Base-by-base conservation (phyloP, 2,329 filamentous ascomycete genomes). In the Cladorrhinum sp. region DNA sequence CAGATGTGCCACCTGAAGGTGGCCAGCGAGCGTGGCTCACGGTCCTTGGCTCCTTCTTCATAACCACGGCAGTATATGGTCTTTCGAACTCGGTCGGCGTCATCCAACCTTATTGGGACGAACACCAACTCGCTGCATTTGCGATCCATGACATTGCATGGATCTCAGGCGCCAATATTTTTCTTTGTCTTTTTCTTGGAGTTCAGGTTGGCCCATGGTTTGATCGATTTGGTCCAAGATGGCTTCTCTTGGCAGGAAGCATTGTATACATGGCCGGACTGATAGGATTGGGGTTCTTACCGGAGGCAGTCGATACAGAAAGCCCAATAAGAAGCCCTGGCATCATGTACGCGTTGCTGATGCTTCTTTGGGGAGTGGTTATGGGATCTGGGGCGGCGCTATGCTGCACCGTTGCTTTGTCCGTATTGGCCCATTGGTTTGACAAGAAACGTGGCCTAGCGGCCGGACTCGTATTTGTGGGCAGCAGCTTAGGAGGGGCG, bases 91-190 rank as follows among this genome's bases (percentile, higher is more conserved):
- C 38, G 12, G 56, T 62, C 27, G 60, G 60, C 23, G 56, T 59
- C 6, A 58, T 62, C 27, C 60, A 62, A 24, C 52, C 60, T 1
- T 59, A 51, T 22, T 59, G 55, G 56, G 55, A 51, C 16, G 32
- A 55, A 16, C 23, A 62, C 25, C 60, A 62, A 22, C 51, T 62
- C 2, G 27, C 50, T 4, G 32, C 41, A 18, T 62, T 52, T 25
- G 16, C 55, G 2, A 48, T 59, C 3, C 56, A 59, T 24, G 36
- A 58, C 51, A 62, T 62, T 22, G 60, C 56, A 8, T 62, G 60
- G 60, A 62, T 62, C 23, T 60, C 58, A 13, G 79, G 80, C 62
- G 82, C 84, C 61, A 83, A 77, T 72, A 91, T 89, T 59, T 86
- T 64, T 20, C 49, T 58, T 20, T 62, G 60, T 32, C 32, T 62